A percentile compares a stretch with the other conserved stretches of the same genome.
phyloP scores from a whole-genome alignment of 1,139 yeast species.

The Geotrichum phurueaensis region DNA sequence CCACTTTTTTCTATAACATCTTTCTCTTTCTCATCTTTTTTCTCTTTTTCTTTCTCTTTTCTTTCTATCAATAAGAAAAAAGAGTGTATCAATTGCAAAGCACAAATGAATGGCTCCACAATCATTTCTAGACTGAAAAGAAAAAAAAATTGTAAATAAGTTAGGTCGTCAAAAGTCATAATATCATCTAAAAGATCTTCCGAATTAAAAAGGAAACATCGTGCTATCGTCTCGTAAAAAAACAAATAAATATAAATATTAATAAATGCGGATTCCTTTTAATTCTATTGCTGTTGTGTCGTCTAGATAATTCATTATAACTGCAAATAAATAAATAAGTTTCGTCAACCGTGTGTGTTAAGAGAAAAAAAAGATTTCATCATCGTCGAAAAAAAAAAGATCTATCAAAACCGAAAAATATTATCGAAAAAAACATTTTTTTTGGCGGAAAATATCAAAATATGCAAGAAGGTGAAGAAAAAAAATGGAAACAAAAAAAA shows the following conservation, averaged over 20 bases:
- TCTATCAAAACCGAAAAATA: conserved; percentile 10
- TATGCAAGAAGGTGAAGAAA: conserved; percentile 9
- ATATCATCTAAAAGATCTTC: conserved; percentile 3
- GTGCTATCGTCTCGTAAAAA: background rate
- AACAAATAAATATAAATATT: conserved; percentile 2
- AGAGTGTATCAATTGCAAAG: conserved; percentile 5
- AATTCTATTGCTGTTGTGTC: background rate
- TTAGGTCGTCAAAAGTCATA: conserved; percentile 3
- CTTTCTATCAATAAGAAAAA: background rate
- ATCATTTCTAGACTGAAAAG: background rate
- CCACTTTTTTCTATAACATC: background rate
- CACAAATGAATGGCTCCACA: conserved; percentile 16
- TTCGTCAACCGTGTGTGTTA: conserved; percentile 3
- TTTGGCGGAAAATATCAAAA: conserved; percentile 1
- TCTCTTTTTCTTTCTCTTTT: conserved; percentile 2
- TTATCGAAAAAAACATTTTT: conserved; percentile 9
- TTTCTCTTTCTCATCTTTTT: background rate
- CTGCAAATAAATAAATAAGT: conserved; percentile 4
- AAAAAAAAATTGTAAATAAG: background rate
- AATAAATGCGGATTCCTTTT: background rate
- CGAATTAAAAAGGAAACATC: conserved; percentile 9
- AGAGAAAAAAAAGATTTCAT: background rate
- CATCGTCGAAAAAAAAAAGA: conserved; percentile 1
- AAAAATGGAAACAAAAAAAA: background rate
- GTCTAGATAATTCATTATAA: background rate